phyloP scores from a whole-genome alignment of 2,329 filamentous ascomycete species.

The Ilyonectria destructans region DNA sequence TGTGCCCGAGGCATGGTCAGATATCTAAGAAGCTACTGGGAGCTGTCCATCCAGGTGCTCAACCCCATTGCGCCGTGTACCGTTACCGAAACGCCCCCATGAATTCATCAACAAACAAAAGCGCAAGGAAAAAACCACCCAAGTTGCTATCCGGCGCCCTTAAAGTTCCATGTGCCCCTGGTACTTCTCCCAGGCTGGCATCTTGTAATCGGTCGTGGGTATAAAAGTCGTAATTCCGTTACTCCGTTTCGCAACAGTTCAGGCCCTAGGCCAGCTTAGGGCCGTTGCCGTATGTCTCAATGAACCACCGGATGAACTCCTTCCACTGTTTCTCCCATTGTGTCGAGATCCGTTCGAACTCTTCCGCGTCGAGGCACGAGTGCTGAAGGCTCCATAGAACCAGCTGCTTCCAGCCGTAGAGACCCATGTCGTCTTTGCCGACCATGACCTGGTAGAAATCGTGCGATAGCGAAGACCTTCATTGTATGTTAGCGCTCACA shows the following conservation, averaged over 20 bases:
- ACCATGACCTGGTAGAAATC: conserved; percentile 86
- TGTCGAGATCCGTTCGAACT: conserved; percentile 56
- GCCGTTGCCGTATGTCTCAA: conserved; percentile 57
- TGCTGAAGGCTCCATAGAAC: conserved; percentile 76
- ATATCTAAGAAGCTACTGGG: neutral
- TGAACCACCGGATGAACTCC: conserved; percentile 69
- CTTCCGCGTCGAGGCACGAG: conserved; percentile 65
- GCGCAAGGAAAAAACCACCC: neutral
- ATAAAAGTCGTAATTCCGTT: neutral
- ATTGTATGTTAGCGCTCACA: neutral
- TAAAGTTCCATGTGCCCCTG: neutral
- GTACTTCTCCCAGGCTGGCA: neutral
- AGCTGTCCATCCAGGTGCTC: neutral
- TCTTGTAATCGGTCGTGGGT: neutral
- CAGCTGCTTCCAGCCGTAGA: conserved; percentile 82
- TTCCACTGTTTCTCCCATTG: conserved; percentile 73
- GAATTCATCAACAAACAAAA: neutral
- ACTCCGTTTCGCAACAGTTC: neutral
- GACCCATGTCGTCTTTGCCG: conserved; percentile 76
- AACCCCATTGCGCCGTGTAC: neutral
- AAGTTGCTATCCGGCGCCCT: neutral
- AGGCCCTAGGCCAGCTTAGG: conserved; percentile 26
- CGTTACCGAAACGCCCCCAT: neutral
- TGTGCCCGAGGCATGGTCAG: neutral
- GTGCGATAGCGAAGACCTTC: conserved; percentile 79